Conservation (phyloP, 2,329 filamentous ascomycete genomes). For the Aspergillus hiratsukae region DNA sequence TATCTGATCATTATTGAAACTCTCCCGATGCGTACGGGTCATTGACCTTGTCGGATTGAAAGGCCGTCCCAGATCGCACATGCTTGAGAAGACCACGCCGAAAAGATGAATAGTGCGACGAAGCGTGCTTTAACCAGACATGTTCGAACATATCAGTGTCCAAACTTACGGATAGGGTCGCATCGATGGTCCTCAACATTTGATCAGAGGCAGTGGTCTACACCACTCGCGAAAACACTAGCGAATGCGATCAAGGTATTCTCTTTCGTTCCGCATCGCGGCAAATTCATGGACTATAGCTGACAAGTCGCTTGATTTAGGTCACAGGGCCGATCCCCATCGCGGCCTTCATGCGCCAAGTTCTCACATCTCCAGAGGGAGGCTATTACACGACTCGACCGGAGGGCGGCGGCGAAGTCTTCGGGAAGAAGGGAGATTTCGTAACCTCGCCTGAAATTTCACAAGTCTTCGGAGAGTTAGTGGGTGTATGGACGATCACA, state of each 20-base stretch:
- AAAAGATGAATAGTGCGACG: conserved; percentile 26
- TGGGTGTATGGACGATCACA: conserved; percentile 90
- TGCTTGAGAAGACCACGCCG: neutral
- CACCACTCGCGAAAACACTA: conserved; percentile 81
- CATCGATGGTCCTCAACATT: conserved; percentile 33
- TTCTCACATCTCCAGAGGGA: conserved; percentile 81
- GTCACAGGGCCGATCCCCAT: conserved; percentile 87
- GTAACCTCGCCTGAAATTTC: conserved; percentile 97
- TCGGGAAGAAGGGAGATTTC: conserved; percentile 91
- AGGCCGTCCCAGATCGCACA: no score
- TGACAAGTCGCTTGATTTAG: conserved; percentile 41
- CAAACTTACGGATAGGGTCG: conserved; percentile 11
- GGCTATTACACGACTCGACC: conserved; percentile 87
- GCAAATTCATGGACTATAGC: neutral
- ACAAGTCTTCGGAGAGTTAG: conserved; percentile 89
- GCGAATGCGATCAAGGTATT: conserved; percentile 78
- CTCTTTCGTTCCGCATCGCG: neutral
- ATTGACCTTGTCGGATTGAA: neutral
- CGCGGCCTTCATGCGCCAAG: conserved; percentile 97
- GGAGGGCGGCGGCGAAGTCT: conserved; percentile 70
- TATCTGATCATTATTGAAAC: neutral
- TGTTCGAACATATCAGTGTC: conserved; percentile 17
- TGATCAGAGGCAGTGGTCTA: conserved; percentile 70
- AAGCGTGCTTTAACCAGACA: conserved; percentile 26
- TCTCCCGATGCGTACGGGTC: neutral